phyloP scores from a whole-genome alignment of 2,329 filamentous ascomycete genomes.

The Colletotrichum sp. region DNA sequence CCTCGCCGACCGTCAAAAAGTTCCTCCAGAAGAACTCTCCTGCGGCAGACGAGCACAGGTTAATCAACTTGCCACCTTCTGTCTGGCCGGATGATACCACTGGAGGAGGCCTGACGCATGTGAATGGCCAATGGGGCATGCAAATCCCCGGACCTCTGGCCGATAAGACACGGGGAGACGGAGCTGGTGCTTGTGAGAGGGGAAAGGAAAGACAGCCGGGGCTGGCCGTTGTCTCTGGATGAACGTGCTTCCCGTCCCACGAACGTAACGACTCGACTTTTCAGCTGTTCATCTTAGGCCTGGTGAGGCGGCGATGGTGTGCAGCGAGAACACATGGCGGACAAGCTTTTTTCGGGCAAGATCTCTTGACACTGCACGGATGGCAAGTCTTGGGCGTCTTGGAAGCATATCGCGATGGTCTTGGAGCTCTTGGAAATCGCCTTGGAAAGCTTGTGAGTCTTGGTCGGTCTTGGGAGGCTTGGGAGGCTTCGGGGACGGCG shows the following conservation, averaged over 20 bases:
- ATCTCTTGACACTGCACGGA: conserved; percentile 8
- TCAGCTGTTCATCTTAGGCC: not conserved
- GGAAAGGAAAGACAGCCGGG: not conserved
- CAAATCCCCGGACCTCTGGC: not conserved
- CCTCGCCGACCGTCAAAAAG: conserved; percentile 2
- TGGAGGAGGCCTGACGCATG: not conserved
- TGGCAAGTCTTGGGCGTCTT: conserved; percentile 14
- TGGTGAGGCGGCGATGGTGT: not conserved
- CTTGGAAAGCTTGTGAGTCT: conserved; percentile 7
- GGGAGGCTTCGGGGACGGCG: not conserved
- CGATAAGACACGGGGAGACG: not conserved
- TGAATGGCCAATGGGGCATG: not conserved
- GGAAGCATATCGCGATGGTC: not conserved
- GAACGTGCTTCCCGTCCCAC: not conserved
- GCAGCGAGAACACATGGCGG: not conserved
- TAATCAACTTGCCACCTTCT: conserved; percentile 7
- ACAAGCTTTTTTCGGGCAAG: conserved; percentile 7
- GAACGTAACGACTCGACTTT: not conserved
- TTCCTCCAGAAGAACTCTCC: not conserved
- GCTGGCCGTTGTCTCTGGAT: not conserved
- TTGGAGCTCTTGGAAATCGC: not conserved
- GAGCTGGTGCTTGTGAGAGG: not conserved
- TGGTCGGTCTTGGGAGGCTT: not conserved
- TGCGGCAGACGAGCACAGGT: not conserved
- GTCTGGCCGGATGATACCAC: not conserved